Percentiles rank a stretch among this genome's conserved stretches.
Evolutionary conservation across 2,329 filamentous ascomycete genomes (phyloP).

Genomic region (Calonectria pseudoreteaudii): DNA sequence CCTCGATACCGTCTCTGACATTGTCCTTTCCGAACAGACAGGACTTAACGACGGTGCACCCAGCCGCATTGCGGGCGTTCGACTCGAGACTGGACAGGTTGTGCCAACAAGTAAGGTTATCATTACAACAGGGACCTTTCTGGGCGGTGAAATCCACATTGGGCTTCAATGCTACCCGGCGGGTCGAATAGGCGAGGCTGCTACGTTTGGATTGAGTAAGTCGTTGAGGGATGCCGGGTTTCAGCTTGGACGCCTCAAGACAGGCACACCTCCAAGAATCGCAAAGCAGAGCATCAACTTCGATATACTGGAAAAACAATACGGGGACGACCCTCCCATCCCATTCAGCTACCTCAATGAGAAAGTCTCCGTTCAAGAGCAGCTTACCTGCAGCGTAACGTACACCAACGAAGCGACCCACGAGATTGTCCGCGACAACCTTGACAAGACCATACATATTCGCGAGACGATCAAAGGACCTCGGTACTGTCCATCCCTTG

Average conservation of each 20-base stretch:
- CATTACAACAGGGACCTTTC: slow-evolving; percentile 95
- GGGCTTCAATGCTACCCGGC: slow-evolving; percentile 86
- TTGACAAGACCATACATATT: slow-evolving; percentile 97
- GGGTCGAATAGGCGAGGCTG: slow-evolving; percentile 92
- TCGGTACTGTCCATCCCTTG: slow-evolving; percentile 93
- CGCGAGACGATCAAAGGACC: slow-evolving; percentile 94
- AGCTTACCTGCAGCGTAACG: slow-evolving; percentile 88
- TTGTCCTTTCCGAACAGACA: slow-evolving; percentile 72
- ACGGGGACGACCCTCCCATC: slow-evolving; percentile 84
- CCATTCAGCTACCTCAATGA: slow-evolving; percentile 94
- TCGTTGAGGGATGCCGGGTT: slow-evolving; percentile 91
- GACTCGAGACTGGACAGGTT: slow-evolving; percentile 87
- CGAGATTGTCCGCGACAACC: slow-evolving; percentile 84
- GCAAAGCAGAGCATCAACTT: slow-evolving; percentile 87
- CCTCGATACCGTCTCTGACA: slow-evolving; percentile 91
- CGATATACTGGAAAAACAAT: slow-evolving; percentile 75
- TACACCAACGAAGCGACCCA: slow-evolving; percentile 88
- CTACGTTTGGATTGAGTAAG: slow-evolving; percentile 92
- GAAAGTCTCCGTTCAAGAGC: slow-evolving; percentile 80
- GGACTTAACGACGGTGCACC: slow-evolving; percentile 56
- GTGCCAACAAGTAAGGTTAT: slow-evolving; percentile 85
- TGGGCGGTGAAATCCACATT: slow-evolving; percentile 97
- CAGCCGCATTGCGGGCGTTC: slow-evolving; percentile 84
- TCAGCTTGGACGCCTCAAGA: slow-evolving; percentile 90
- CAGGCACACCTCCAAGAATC: slow-evolving; percentile 91